Conservation (phyloP, 139 green algal genomes). For the Chlorella sorokiniana region DNA sequence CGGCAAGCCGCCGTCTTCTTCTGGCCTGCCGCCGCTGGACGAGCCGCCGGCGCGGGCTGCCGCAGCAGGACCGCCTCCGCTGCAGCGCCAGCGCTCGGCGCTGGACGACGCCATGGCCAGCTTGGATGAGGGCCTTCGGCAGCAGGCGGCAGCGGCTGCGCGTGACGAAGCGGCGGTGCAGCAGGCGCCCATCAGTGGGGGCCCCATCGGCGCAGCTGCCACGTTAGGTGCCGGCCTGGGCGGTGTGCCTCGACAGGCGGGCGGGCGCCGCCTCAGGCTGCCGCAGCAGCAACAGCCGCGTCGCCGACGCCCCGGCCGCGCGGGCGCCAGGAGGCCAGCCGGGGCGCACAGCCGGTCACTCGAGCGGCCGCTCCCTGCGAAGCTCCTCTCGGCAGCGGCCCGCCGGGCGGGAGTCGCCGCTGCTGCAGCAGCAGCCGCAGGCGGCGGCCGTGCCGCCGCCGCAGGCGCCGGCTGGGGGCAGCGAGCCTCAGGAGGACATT, state of each 20-base stretch:
- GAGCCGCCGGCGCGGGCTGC: not conserved
- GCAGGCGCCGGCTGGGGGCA: not conserved
- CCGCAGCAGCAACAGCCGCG: too few relatives aligned
- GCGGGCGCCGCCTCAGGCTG: too few relatives aligned
- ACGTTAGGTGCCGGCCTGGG: too few relatives aligned
- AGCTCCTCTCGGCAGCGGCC: not conserved
- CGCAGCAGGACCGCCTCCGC: not conserved
- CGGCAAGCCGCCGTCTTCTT: not conserved
- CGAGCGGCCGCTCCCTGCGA: not conserved
- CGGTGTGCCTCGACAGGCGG: too few relatives aligned
- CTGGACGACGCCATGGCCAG: not conserved
- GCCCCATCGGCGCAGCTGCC: too few relatives aligned
- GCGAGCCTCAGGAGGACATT: slow-evolving; percentile 5
- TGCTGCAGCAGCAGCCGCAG: not conserved
- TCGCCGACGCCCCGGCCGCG: too few relatives aligned
- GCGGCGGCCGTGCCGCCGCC: not conserved
- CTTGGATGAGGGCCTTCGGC: not conserved
- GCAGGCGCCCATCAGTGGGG: not conserved
- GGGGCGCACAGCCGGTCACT: too few relatives aligned
- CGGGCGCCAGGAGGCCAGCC: too few relatives aligned
- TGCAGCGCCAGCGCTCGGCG: not conserved
- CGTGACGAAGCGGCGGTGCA: not conserved
- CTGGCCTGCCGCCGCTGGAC: not conserved
- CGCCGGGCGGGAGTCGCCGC: not conserved
- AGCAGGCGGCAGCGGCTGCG: not conserved